These are phyloP conservation scores for Ambrosia trifida DNA, from an alignment of 129 eudicot species.

Conservation along the genomic window DNA sequence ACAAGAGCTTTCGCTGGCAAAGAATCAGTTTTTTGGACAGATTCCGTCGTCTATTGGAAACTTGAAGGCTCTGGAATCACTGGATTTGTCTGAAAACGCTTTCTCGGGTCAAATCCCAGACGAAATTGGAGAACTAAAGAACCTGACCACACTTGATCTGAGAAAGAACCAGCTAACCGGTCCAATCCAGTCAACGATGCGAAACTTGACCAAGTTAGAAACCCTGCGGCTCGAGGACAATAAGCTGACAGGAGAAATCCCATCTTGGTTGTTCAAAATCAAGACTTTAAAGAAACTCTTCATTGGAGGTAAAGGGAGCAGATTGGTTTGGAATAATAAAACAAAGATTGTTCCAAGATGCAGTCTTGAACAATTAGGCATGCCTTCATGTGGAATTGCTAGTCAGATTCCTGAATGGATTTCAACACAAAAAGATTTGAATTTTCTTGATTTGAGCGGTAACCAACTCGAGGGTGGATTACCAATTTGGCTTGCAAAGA, in stretches of 20 bases:
- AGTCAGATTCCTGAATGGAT: conserved; percentile 53
- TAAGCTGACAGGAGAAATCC: conserved; percentile 47
- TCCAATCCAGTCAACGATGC: conserved; percentile 42
- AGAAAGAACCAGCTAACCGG: conserved; percentile 49
- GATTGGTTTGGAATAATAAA: conserved; percentile 49
- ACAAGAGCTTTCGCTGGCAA: conserved; percentile 34
- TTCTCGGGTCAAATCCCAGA: conserved; percentile 42
- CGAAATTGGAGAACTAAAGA: conserved; percentile 36
- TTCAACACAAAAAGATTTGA: conserved; percentile 42
- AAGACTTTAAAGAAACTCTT: conserved; percentile 37
- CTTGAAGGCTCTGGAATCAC: conserved; percentile 35
- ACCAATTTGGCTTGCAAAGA: conserved; percentile 58
- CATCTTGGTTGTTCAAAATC: conserved; percentile 51
- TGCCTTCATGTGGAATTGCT: conserved; percentile 38
- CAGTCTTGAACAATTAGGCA: conserved; percentile 41
- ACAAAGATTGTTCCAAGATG: conserved; percentile 51
- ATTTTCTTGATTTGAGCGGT: conserved; percentile 49
- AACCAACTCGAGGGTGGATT: conserved; percentile 46
- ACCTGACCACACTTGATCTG: conserved; percentile 45
- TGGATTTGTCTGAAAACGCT: conserved; percentile 43
- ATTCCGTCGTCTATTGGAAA: conserved; percentile 39
- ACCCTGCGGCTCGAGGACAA: conserved; percentile 42
- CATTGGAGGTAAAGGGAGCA: conserved; percentile 50
- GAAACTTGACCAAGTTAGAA: conserved; percentile 39
- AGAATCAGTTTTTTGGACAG: conserved; percentile 44